phyloP scores from a whole-genome alignment of 768 basidiomycete species.

The Royoungia palumana region DNA sequence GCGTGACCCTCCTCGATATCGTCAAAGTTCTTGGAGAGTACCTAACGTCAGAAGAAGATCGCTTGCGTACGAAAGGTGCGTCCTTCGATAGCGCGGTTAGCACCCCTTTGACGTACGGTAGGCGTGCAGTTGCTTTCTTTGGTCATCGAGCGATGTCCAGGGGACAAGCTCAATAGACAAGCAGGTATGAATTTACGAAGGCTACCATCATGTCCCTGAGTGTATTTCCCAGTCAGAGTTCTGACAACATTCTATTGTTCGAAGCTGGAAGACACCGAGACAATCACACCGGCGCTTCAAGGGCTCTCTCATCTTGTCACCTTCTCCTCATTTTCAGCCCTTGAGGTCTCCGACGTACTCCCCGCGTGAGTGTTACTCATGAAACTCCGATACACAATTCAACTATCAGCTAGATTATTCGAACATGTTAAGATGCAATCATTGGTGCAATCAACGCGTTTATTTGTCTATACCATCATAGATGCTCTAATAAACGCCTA shows the following conservation, averaged over 20 bases:
- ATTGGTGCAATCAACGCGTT: conserved; percentile 78
- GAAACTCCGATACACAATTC: neutral
- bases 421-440: conserved; percentile 76
- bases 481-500: conserved; percentile 50
- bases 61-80: conserved; percentile 74
- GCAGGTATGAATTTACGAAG: conserved; percentile 53
- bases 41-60: conserved; percentile 82
- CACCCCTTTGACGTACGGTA: conserved; percentile 29
- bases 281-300: conserved; percentile 75
- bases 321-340: conserved; percentile 58
- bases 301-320: conserved; percentile 68
- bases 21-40: conserved; percentile 88
- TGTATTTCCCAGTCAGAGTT: conserved; percentile 61
- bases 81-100: neutral
- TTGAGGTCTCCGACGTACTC: conserved; percentile 59
- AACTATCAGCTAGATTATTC: conserved; percentile 53
- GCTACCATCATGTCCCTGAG: neutral
- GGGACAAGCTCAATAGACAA: conserved; percentile 69
- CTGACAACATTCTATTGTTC: conserved; percentile 79
- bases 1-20: conserved; percentile 63
- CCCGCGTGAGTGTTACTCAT: conserved; percentile 47
- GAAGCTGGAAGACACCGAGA: conserved; percentile 84
- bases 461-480: conserved; percentile 75
- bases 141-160: conserved; percentile 60
- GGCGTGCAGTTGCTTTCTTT: conserved; percentile 82